Conservation (phyloP, 495 filamentous ascomycete genomes). For the Immersiella caudata region DNA sequence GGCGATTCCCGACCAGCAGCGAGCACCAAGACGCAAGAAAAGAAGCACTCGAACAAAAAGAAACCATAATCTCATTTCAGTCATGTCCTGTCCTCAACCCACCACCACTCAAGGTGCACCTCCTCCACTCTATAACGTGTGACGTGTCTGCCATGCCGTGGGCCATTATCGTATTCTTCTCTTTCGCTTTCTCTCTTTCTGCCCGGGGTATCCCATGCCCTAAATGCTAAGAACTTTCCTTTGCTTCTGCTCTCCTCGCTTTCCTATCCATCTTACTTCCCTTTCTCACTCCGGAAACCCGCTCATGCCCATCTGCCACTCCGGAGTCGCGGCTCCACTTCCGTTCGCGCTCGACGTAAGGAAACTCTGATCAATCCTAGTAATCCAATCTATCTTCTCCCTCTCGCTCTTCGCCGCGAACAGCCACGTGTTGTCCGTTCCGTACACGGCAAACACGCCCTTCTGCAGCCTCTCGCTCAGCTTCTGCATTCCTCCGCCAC, state of each 20-base stretch:
- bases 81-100: background rate
- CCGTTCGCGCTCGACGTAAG: constrained; percentile 28
- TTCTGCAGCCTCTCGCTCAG: constrained; percentile 58
- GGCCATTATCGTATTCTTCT: background rate
- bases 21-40: background rate
- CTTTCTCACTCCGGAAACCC: constrained; percentile 2
- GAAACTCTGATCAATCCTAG: constrained; percentile 68
- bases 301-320: background rate
- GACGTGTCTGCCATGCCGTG: constrained; percentile 1
- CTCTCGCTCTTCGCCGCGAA: constrained; percentile 85
- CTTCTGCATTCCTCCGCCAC: constrained; percentile 38
- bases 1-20: no score
- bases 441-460: constrained; percentile 91
- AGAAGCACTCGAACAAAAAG: background rate
- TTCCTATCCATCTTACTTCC: background rate
- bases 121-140: background rate
- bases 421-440: constrained; percentile 88
- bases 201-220: background rate
- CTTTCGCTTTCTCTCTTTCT: background rate
- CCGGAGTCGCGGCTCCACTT: constrained; percentile 26
- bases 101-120: background rate
- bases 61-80: constrained; percentile 2
- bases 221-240: background rate
- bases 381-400: constrained; percentile 94
- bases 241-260: background rate